phyloP scores from a whole-genome alignment of 2,329 filamentous ascomycete species.

The Arthrobotrys megalospora region DNA sequence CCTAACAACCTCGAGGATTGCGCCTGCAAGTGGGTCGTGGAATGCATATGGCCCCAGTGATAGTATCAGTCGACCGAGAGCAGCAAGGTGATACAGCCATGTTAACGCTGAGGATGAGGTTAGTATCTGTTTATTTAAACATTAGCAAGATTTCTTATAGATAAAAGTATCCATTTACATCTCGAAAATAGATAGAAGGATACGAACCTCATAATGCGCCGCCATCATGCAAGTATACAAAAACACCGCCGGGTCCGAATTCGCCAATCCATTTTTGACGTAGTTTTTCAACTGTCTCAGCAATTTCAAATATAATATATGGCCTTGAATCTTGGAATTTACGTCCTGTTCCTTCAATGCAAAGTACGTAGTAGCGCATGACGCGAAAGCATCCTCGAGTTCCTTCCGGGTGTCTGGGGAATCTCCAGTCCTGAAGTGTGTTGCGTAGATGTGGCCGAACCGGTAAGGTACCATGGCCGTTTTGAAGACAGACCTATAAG shows the following conservation, averaged over 20 bases:
- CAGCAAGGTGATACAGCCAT: conserved; percentile 55
- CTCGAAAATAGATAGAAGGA: not conserved
- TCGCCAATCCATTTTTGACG: conserved; percentile 55
- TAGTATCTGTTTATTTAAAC: conserved; percentile 18
- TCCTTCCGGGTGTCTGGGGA: conserved; percentile 55
- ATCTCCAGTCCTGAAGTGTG: conserved; percentile 55
- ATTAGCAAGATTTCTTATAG: not conserved
- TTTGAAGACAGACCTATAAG: conserved; percentile 51
- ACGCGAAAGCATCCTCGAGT: conserved; percentile 51
- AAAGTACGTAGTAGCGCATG: conserved; percentile 57
- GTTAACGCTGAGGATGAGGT: conserved; percentile 47
- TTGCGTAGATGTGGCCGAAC: conserved; percentile 55
- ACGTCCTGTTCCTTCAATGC: conserved; percentile 52
- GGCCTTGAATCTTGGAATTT: conserved; percentile 56
- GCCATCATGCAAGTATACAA: conserved; percentile 60
- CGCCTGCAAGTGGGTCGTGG: conserved; percentile 53
- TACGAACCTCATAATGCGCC: conserved; percentile 55
- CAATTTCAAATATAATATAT: conserved; percentile 52
- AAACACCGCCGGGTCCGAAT: conserved; percentile 57
- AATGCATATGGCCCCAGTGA: conserved; percentile 52
- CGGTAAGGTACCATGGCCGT: conserved; percentile 58
- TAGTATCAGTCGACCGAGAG: conserved; percentile 47
- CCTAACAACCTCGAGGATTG: conserved; percentile 54
- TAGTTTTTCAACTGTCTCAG: conserved; percentile 54
- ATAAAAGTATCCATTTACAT: not conserved